Evolutionary conservation across 495 filamentous ascomycete genomes (phyloP).

Genomic region (Cudoniella acicularis): DNA sequence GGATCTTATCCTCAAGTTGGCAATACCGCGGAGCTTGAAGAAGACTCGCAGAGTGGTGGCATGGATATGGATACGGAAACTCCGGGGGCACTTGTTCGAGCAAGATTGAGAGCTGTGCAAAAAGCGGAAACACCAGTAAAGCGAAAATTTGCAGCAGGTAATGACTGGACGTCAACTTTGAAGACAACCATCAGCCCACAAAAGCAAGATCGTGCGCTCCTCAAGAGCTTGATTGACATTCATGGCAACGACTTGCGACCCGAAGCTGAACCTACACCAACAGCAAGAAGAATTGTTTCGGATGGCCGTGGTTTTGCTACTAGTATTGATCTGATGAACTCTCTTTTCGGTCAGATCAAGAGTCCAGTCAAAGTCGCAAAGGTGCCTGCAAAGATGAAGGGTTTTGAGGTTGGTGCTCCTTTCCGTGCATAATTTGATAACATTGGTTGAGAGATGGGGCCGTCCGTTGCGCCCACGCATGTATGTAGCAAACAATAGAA

Average conservation of each 20-base stretch:
- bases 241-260: conserved; percentile 23
- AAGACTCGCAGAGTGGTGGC: conserved; percentile 34
- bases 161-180: conserved; percentile 87
- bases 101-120: conserved; percentile 52
- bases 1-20: conserved; percentile 64
- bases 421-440: conserved; percentile 28
- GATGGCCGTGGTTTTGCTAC: conserved; percentile 63
- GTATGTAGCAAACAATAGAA: conserved; percentile 45
- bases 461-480: conserved; percentile 34
- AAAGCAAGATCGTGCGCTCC: conserved; percentile 68
- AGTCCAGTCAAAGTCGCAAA: conserved; percentile 40
- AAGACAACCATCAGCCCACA: conserved; percentile 87
- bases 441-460: conserved; percentile 9
- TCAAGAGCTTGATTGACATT: conserved; percentile 44
- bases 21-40: conserved; percentile 63
- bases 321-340: conserved; percentile 90
- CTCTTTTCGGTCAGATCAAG: conserved; percentile 67
- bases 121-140: conserved; percentile 56
- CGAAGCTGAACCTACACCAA: conserved; percentile 9
- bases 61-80: conserved; percentile 32
- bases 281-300: conserved; percentile 30
- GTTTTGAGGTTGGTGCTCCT: conserved; percentile 73
- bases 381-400: conserved; percentile 46
- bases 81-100: conserved; percentile 50
- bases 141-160: conserved; percentile 51